Conservation (phyloP, 2,329 filamentous ascomycete species). For the Cryphonectria nitschkei region DNA sequence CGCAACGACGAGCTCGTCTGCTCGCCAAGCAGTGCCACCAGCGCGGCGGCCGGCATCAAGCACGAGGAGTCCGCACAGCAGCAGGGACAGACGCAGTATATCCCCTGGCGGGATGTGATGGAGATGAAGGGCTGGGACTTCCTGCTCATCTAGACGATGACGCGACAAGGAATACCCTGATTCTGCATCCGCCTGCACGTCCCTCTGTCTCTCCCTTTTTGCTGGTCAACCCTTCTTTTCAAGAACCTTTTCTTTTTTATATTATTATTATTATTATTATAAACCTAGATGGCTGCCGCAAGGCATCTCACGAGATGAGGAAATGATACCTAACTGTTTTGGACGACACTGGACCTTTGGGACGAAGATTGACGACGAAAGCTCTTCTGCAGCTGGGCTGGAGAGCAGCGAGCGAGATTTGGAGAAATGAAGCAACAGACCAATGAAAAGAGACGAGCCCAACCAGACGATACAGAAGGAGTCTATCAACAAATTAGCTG, state of each 20-base stretch:
- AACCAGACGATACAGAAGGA: neutral
- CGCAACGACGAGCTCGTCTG: conserved; percentile 62
- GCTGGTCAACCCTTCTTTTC: neutral
- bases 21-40: conserved; percentile 41
- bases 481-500: neutral
- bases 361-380: conserved; percentile 8
- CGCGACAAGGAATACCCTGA: conserved; percentile 23
- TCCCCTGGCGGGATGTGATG: conserved; percentile 97
- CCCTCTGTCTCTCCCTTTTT: conserved; percentile 11
- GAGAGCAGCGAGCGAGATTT: conserved; percentile 26
- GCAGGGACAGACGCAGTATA: conserved; percentile 49
- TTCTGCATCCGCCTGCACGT: conserved; percentile 27
- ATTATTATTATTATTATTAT: neutral
- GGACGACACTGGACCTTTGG: conserved; percentile 29
- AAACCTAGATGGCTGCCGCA: conserved; percentile 28
- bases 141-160: conserved; percentile 71
- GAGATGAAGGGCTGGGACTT: conserved; percentile 89
- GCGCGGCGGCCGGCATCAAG: conserved; percentile 40
- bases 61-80: conserved; percentile 40
- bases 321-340: conserved; percentile 26
- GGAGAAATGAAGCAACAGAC: conserved; percentile 3
- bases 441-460: neutral
- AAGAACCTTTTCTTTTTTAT: conserved; percentile 35
- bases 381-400: conserved; percentile 28
- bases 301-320: conserved; percentile 26